Conservation (phyloP, 169 alveolate genomes). For the Eimeria maxima region DNA sequence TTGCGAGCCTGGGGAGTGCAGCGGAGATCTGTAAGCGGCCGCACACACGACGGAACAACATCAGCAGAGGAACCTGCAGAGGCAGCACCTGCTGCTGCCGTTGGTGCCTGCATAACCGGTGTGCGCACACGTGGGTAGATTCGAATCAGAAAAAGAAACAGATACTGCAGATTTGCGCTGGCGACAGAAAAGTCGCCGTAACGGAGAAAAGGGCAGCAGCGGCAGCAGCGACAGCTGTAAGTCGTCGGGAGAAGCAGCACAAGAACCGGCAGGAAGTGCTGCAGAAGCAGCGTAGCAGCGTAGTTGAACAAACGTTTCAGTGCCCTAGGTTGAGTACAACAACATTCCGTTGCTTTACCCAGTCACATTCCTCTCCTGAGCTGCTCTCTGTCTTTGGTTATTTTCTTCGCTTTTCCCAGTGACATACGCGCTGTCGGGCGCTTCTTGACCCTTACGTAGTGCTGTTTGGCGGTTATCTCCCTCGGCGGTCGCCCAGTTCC, state of each 20-base stretch:
- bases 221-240: neutral
- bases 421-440: neutral
- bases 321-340: neutral
- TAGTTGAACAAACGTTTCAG: neutral
- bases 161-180: neutral
- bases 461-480: neutral
- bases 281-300: conserved; percentile 36
- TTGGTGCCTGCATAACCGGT: neutral
- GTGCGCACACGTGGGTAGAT: neutral
- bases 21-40: neutral
- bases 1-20: conserved; percentile 61
- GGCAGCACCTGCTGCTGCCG: conserved; percentile 37
- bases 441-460: neutral
- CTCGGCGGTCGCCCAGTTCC: neutral
- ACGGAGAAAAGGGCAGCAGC: neutral
- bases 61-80: neutral
- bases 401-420: neutral
- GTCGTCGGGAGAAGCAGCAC: neutral
- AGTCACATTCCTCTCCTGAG: neutral
- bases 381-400: neutral
- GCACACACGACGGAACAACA: neutral
- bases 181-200: neutral
- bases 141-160: neutral
- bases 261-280: neutral
- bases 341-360: neutral